Evolutionary conservation across 768 basidiomycete genomes (phyloP), one percentile per base, ranked within the genome.

Genomic region (Agaricus bisporus): DNA sequence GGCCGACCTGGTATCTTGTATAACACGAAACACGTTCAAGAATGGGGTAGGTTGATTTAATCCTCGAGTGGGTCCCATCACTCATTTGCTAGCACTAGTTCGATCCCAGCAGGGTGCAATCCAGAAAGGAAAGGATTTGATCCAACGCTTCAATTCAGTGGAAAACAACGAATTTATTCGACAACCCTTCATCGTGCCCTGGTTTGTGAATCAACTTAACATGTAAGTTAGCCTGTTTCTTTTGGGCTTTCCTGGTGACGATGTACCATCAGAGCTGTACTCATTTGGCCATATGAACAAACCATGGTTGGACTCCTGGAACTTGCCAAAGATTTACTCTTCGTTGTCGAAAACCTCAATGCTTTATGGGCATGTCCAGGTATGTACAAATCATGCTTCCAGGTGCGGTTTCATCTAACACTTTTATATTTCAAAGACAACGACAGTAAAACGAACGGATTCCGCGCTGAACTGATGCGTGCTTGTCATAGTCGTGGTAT

Each of bases 21-120:
- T 71, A 86, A 80, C 55, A 80, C 81, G 5, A 80, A 81, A 60
- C 85, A 88, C 55, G 82, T 84, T 0, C 81, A 86, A 59, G 85
- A 90, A 60, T 91, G 88, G 88, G 72, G 88, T 91, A 67, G 65
- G 87, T 82, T 11, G 6, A 14, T 36, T 14, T 20, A 15, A 36
- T 29, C 37, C 18, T 26, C 10, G 38, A 10, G 43, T 46, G 20
- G 9, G 12, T 14, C 4, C 25, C 12, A 14, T 12, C 29, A 11
- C 46, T 46, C 57, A 52, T 49, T 28, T 20, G 29, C 49, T 32
- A 15, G 32, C 11, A 7, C 4, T 58, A 89, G 87, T 90, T 11
- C 78, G 73, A 56, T 84, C 89, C 60, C 86, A 88, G 59, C 77
- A 76, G 26, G 80, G 79, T 36, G 78, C 88, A 28, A 77, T 86